Conservation (phyloP, 306 rosid species). For the Vigna unguiculata region DNA sequence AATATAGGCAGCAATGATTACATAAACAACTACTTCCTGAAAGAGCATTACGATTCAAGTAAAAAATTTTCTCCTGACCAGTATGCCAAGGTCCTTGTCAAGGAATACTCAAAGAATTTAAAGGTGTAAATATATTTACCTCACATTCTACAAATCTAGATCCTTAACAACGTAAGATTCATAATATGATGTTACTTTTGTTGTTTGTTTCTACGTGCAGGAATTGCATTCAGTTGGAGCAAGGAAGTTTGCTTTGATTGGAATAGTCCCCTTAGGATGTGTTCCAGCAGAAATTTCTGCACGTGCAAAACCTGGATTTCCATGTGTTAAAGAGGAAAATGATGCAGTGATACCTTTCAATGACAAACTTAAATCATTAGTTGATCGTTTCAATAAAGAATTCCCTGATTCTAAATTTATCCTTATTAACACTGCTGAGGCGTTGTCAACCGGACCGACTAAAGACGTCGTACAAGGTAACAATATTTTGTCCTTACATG, state of each 20-base stretch:
- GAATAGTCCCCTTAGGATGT: conserved; percentile 60
- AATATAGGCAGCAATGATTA: conserved; percentile 73
- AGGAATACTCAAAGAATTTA: conserved; percentile 42
- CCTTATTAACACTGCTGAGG: no score
- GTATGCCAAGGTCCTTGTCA: conserved; percentile 45
- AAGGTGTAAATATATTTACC: conserved; percentile 42
- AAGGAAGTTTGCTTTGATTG: conserved; percentile 65
- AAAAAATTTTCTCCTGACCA: conserved; percentile 2
- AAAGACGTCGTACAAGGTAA: background rate
- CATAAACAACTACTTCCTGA: conserved; percentile 66
- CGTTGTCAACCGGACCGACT: no score
- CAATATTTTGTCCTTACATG: background rate
- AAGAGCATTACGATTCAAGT: conserved; percentile 45
- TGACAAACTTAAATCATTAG: conserved; percentile 42
- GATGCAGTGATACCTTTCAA: conserved; percentile 51
- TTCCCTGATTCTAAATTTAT: conserved; percentile 49
- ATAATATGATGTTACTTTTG: background rate
- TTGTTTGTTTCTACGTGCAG: conserved; percentile 27
- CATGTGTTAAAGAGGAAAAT: conserved; percentile 57
- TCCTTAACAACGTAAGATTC: no score
- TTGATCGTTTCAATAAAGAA: conserved; percentile 50
- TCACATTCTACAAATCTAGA: no score
- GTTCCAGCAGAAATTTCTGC: conserved; percentile 50
- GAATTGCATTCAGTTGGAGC: conserved; percentile 61
- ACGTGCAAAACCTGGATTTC: conserved; percentile 48